Evolutionary conservation across 768 basidiomycete genomes (phyloP).

Genomic region (Suillus luteus): DNA sequence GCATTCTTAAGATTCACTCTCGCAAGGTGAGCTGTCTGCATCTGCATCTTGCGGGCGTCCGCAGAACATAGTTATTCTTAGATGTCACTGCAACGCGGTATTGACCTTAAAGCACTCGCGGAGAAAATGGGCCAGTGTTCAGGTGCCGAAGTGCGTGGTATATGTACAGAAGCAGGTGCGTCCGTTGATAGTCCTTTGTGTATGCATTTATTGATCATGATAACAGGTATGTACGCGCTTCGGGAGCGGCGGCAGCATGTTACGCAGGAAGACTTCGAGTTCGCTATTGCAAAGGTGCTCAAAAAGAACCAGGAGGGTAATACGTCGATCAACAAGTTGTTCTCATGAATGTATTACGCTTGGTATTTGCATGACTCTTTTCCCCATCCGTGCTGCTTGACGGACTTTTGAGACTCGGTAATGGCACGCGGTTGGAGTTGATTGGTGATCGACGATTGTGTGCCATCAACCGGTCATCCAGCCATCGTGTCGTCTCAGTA

Average conservation of each 20-base stretch:
- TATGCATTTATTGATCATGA: conserved; percentile 6
- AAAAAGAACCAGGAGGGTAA: conserved; percentile 98
- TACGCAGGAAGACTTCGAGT: conserved; percentile 98
- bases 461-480: background rate
- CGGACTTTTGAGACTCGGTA: background rate
- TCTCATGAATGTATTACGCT: conserved; percentile 55
- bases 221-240: conserved; percentile 90
- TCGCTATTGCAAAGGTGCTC: conserved; percentile 94
- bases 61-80: conserved; percentile 28
- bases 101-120: conserved; percentile 92
- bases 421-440: background rate
- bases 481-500: background rate
- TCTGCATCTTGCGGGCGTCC: background rate
- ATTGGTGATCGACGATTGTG: background rate
- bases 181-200: conserved; percentile 10
- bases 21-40: conserved; percentile 63
- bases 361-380: conserved; percentile 4
- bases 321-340: conserved; percentile 92
- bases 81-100: conserved; percentile 98
- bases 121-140: conserved; percentile 99
- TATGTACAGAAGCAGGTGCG: conserved; percentile 94
- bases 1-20: conserved; percentile 96
- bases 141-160: conserved; percentile 96
- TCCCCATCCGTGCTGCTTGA: background rate
- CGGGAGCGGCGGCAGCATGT: conserved; percentile 96